Conservation (phyloP, 106 monocot species). For the Narthecium ossifragum region DNA sequence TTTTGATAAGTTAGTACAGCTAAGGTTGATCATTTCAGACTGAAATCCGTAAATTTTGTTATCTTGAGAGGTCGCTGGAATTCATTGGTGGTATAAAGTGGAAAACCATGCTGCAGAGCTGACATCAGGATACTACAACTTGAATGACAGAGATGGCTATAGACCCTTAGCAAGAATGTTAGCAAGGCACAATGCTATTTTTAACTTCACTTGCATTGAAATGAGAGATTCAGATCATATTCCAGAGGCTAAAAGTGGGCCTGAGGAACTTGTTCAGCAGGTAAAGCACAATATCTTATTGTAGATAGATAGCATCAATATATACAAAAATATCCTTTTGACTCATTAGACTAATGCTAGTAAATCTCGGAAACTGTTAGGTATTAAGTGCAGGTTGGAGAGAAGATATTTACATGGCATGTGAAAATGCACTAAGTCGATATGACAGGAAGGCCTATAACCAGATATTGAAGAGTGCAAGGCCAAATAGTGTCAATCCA, state of each 20-base stretch:
- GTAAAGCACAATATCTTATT: slow-evolving; percentile 9
- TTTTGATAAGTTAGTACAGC: no score
- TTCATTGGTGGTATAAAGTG: slow-evolving; percentile 57
- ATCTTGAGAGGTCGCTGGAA: slow-evolving; percentile 41
- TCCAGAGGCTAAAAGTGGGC: slow-evolving; percentile 32
- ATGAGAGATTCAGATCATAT: slow-evolving; percentile 52
- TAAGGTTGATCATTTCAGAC: no score
- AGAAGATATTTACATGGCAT: slow-evolving; percentile 42
- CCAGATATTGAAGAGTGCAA: slow-evolving; percentile 34
- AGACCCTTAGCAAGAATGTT: slow-evolving; percentile 44
- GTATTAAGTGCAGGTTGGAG: slow-evolving; percentile 54
- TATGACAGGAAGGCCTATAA: slow-evolving; percentile 38
- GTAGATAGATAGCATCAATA: no score
- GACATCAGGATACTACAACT: slow-evolving; percentile 56
- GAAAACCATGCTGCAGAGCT: slow-evolving; percentile 57
- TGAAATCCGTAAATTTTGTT: neutral
- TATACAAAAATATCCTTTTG: neutral
- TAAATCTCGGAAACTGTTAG: slow-evolving; percentile 18
- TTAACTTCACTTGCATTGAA: slow-evolving; percentile 64
- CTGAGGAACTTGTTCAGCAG: slow-evolving; percentile 70
- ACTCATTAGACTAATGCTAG: neutral
- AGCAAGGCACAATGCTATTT: slow-evolving; percentile 29
- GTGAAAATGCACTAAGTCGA: slow-evolving; percentile 41
- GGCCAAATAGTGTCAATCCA: slow-evolving; percentile 39
- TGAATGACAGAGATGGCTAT: slow-evolving; percentile 36